phyloP scores from a whole-genome alignment of 352 stramenopile species.

The Phytophthora foliorum region DNA sequence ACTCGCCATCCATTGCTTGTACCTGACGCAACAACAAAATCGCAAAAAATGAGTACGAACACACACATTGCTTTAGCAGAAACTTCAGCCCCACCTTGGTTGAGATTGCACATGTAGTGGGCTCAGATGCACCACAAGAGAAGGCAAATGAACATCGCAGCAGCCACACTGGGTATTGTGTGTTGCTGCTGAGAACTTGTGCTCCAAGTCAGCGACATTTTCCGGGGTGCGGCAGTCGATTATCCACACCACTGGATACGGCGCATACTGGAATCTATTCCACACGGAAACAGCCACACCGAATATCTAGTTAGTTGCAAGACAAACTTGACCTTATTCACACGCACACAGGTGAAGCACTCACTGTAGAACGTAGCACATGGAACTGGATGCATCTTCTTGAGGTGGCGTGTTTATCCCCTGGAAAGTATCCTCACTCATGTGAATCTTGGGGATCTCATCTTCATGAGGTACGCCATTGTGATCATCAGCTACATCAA shows the following conservation, averaged over 20 bases:
- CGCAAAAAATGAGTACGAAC: constrained; percentile 2
- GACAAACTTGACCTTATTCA: not conserved
- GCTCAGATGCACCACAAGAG: constrained; percentile 68
- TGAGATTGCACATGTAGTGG: constrained; percentile 37
- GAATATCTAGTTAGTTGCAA: not conserved
- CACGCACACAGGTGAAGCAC: not conserved
- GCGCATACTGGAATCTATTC: constrained; percentile 32
- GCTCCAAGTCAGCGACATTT: constrained; percentile 42
- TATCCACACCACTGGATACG: constrained; percentile 64
- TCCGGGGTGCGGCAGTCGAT: constrained; percentile 51
- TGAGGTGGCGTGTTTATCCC: not conserved
- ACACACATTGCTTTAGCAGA: not conserved
- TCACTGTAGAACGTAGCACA: constrained; percentile 44
- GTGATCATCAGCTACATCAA: not conserved
- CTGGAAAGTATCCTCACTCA: not conserved
- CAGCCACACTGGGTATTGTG: not conserved
- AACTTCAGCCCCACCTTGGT: constrained; percentile 31
- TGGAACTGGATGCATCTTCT: constrained; percentile 1
- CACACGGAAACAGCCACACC: not conserved
- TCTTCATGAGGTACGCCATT: not conserved
- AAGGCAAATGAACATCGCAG: constrained; percentile 49
- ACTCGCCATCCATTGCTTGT: constrained; percentile 45
- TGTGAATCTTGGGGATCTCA: constrained; percentile 22
- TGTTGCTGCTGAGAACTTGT: constrained; percentile 22
- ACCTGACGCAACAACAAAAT: constrained; percentile 24